These are phyloP conservation scores for Leccinum variicolor DNA, from an alignment of 768 basidiomycete genomes.

Conservation along the genomic window DNA sequence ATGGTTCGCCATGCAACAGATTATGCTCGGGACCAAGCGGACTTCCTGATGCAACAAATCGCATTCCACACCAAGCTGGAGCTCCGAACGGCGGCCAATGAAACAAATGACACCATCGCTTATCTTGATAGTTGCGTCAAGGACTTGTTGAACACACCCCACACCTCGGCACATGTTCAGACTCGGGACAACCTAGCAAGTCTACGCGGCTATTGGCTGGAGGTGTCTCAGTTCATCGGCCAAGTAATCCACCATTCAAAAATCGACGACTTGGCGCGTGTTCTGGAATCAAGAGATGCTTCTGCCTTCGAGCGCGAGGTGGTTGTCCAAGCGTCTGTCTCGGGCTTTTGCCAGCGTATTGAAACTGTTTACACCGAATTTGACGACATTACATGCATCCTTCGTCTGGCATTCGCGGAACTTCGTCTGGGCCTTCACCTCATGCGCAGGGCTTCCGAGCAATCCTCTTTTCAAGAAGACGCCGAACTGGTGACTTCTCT, in stretches of 20 bases:
- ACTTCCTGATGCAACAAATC: constrained; percentile 45
- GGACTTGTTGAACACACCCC: constrained; percentile 26
- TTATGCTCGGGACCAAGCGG: constrained; percentile 43
- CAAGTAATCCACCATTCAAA: constrained; percentile 52
- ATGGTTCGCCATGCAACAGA: constrained; percentile 46
- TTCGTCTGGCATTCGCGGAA: constrained; percentile 63
- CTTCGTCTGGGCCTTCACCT: constrained; percentile 73
- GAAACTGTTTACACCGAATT: constrained; percentile 65
- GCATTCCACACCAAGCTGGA: constrained; percentile 56
- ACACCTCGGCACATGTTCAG: constrained; percentile 28
- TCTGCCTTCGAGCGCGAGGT: constrained; percentile 53
- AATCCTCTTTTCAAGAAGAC: constrained; percentile 16
- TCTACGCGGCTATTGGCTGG: constrained; percentile 67
- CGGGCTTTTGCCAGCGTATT: constrained; percentile 74
- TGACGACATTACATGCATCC: constrained; percentile 63
- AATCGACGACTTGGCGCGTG: constrained; percentile 44
- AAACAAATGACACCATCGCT: constrained; percentile 43
- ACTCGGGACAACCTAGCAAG: constrained; percentile 41
- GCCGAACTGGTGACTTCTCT: constrained; percentile 33
- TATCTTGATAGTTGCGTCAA: constrained; percentile 41
- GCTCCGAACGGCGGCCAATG: constrained; percentile 51
- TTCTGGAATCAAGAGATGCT: constrained; percentile 35
- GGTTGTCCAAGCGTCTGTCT: constrained; percentile 75
- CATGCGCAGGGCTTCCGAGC: constrained; percentile 29
- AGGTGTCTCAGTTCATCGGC: constrained; percentile 69